Evolutionary conservation across 1,284 basidiomycete species (phyloP).

Genomic region (Exobasidium rhododendri): DNA sequence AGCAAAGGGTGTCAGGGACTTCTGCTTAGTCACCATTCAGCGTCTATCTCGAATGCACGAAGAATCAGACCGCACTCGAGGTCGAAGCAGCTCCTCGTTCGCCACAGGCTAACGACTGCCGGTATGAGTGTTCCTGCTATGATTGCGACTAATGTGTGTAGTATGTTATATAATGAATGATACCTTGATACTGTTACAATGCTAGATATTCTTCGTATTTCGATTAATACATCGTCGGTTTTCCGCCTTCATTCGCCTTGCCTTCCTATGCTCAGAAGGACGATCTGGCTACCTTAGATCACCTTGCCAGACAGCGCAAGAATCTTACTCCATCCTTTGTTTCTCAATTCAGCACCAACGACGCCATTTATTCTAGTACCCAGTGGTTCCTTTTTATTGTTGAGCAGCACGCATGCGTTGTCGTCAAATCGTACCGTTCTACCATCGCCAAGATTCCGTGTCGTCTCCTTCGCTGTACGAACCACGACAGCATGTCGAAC

Average conservation of each 20-base stretch:
- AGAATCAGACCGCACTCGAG: no score
- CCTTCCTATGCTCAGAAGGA: no score
- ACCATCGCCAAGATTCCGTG: slow-evolving; percentile 72
- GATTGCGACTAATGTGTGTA: no score
- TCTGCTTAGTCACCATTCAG: neutral
- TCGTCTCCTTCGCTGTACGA: slow-evolving; percentile 76
- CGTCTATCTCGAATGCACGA: neutral
- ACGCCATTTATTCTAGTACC: slow-evolving; percentile 92
- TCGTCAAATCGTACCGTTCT: slow-evolving; percentile 88
- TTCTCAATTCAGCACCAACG: slow-evolving; percentile 82
- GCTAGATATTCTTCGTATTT: no score
- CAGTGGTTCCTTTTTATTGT: slow-evolving; percentile 94
- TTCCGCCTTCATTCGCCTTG: no score
- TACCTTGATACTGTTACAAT: no score
- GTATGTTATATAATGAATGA: no score
- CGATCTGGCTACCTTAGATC: no score
- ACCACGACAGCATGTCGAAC: slow-evolving; percentile 92
- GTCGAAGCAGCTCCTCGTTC: no score
- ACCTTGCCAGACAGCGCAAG: slow-evolving; percentile 89
- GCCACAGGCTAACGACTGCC: no score
- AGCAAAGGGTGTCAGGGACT: slow-evolving; percentile 1
- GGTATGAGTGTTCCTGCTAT: no score
- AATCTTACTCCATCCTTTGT: slow-evolving; percentile 93
- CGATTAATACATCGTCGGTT: no score
- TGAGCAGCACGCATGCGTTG: slow-evolving; percentile 91